These are phyloP conservation scores for Spizellomyces sp. DNA, from an alignment of 192 early-diverging fungal genomes.

Conservation along the genomic window DNA sequence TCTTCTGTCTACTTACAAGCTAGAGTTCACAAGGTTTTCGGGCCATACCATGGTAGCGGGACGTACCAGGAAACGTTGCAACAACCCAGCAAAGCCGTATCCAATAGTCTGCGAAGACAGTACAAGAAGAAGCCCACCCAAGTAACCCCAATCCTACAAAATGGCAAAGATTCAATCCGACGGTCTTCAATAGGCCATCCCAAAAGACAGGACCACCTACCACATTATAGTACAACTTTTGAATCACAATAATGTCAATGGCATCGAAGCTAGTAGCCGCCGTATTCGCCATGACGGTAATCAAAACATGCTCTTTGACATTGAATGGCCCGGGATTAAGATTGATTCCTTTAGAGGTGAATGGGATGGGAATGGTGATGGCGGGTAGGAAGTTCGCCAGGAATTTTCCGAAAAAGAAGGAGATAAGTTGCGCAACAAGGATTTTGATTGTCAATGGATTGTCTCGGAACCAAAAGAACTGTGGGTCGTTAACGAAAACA, in stretches of 20 bases:
- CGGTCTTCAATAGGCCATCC: too few relatives aligned
- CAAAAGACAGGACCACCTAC: too few relatives aligned
- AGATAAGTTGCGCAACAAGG: neutral
- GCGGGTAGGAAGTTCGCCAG: neutral
- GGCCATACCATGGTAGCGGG: constrained; percentile 93
- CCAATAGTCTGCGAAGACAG: constrained; percentile 72
- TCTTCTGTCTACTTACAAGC: neutral
- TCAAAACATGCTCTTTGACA: constrained; percentile 88
- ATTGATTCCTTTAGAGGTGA: constrained; percentile 17
- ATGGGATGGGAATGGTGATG: neutral
- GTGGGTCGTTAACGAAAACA: neutral
- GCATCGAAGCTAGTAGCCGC: constrained; percentile 29
- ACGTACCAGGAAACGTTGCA: constrained; percentile 79
- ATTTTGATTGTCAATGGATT: constrained; percentile 11
- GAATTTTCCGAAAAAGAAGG: neutral
- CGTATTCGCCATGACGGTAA: constrained; percentile 68
- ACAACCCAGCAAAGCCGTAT: constrained; percentile 71
- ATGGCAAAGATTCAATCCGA: too few relatives aligned
- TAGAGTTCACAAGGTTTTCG: constrained; percentile 47
- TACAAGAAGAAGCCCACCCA: constrained; percentile 29
- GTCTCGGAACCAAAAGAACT: constrained; percentile 8
- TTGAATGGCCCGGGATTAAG: constrained; percentile 87
- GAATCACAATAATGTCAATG: constrained; percentile 20
- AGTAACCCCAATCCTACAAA: neutral
- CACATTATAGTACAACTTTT: constrained; percentile 11